Conservation (phyloP, 73 alveolate species). For the Paramecium biaurelia region DNA sequence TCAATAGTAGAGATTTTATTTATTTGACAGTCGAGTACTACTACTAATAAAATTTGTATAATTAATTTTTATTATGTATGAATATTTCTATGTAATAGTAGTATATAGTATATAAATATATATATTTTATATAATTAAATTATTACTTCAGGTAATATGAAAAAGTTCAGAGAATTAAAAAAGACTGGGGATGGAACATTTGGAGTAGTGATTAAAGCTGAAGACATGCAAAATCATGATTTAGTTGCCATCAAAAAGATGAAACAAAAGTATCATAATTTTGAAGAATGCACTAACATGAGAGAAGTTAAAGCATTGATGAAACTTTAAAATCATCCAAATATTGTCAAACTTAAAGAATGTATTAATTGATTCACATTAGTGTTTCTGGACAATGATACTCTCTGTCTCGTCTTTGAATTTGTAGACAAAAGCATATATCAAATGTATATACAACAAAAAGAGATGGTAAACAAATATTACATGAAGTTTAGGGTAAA, state of each 20-base stretch:
- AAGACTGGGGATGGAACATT: conserved; percentile 95
- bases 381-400: conserved; percentile 76
- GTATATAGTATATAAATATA: neutral
- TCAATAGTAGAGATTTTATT: neutral
- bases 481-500: conserved; percentile 60
- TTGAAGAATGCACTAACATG: conserved; percentile 90
- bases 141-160: conserved; percentile 68
- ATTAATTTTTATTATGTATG: neutral
- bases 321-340: conserved; percentile 78
- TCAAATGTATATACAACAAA: conserved; percentile 70
- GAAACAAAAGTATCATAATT: conserved; percentile 84
- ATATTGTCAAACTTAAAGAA: conserved; percentile 90
- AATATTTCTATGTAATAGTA: neutral
- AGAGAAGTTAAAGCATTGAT: conserved; percentile 88
- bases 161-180: conserved; percentile 79
- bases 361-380: conserved; percentile 69
- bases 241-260: conserved; percentile 90
- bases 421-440: conserved; percentile 89
- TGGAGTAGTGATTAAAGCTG: conserved; percentile 87
- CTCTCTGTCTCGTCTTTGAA: conserved; percentile 93
- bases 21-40: neutral
- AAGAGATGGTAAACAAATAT: neutral
- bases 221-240: conserved; percentile 77
- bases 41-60: neutral
- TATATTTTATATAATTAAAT: neutral